Evolutionary conservation across 176 grass and related monocot genomes (phyloP).

Genomic region (Oryza rufipogon): DNA sequence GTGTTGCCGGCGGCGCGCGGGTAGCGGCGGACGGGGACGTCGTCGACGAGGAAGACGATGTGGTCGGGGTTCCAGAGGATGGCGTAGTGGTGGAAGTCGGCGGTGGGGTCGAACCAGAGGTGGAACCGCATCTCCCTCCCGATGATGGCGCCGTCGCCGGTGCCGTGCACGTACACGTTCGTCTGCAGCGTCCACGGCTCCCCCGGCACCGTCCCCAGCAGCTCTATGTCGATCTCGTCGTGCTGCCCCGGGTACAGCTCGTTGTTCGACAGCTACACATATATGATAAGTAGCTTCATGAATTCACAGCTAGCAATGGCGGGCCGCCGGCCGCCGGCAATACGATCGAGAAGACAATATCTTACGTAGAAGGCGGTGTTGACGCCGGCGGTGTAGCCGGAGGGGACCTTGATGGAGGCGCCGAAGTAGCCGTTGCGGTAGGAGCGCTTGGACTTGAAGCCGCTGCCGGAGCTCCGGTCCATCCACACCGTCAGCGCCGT

Average conservation of each 20-base stretch:
- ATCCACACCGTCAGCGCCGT: conserved; percentile 61
- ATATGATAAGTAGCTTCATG: no score
- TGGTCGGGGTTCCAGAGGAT: conserved; percentile 84
- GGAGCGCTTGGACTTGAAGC: conserved; percentile 71
- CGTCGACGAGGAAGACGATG: conserved; percentile 90
- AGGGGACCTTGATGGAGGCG: conserved; percentile 75
- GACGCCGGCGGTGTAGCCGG: conserved; percentile 89
- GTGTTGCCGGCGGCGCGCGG: conserved; percentile 1
- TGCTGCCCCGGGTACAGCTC: conserved; percentile 69
- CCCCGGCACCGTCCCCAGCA: conserved; percentile 71
- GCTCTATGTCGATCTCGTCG: conserved; percentile 89
- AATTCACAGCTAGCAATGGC: no score
- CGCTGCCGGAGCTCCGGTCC: conserved; percentile 80
- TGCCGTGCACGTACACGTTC: conserved; percentile 87
- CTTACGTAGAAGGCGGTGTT: conserved; percentile 90
- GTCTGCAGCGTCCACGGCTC: conserved; percentile 88
- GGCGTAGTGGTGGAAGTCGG: conserved; percentile 75
- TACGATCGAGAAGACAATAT: no score
- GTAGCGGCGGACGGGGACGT: conserved; percentile 66
- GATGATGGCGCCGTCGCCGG: conserved; percentile 64
- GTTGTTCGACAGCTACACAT: conserved; percentile 65
- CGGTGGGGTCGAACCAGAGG: conserved; percentile 83
- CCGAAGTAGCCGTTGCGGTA: conserved; percentile 89
- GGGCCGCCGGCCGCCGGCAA: no score
- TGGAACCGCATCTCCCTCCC: conserved; percentile 86